A percentile compares a stretch with the other conserved stretches of the same genome.
phyloP scores from a whole-genome alignment of 108 stramenopile genomes.

The Epithemia pelagica region DNA sequence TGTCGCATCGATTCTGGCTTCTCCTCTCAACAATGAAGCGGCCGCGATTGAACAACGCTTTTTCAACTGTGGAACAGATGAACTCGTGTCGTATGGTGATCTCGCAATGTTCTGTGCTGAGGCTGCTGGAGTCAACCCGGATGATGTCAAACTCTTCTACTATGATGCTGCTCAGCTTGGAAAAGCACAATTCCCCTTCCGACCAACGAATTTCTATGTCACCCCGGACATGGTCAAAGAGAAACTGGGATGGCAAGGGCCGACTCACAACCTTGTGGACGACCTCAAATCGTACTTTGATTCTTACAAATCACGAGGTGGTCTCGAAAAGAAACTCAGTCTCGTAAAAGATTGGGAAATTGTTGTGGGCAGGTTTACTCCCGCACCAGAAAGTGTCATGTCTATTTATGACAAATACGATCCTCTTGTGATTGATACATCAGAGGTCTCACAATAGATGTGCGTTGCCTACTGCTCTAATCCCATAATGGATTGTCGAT shows the following conservation, averaged over 20 bases:
- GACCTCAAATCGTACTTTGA: slow-evolving; percentile 67
- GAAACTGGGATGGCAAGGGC: slow-evolving; percentile 62
- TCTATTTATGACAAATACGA: slow-evolving; percentile 29
- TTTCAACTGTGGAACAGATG: slow-evolving; percentile 82
- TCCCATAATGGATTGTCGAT: too few species aligned
- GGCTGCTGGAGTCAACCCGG: slow-evolving; percentile 50
- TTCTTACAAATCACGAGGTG: slow-evolving; percentile 57
- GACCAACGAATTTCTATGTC: slow-evolving; percentile 72
- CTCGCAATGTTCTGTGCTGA: slow-evolving; percentile 74
- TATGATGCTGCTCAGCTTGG: slow-evolving; percentile 54
- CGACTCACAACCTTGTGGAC: slow-evolving; percentile 45
- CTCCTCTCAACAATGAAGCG: slow-evolving; percentile 61
- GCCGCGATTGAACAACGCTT: slow-evolving; percentile 66
- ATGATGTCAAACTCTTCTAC: slow-evolving; percentile 49
- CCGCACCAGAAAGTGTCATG: slow-evolving; percentile 5
- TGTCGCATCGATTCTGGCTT: slow-evolving; percentile 66
- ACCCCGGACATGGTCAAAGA: slow-evolving; percentile 64
- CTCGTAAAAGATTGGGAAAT: slow-evolving; percentile 60
- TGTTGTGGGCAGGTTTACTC: slow-evolving; percentile 25
- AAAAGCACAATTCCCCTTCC: slow-evolving; percentile 75
- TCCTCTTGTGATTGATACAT: slow-evolving; percentile 18
- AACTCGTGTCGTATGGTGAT: slow-evolving; percentile 63
- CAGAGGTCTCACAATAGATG: not conserved
- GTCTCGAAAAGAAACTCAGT: slow-evolving; percentile 40
- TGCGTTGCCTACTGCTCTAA: too few species aligned